phyloP scores from a whole-genome alignment of 2,329 filamentous ascomycete genomes.

The Coniochaeta sp. region DNA sequence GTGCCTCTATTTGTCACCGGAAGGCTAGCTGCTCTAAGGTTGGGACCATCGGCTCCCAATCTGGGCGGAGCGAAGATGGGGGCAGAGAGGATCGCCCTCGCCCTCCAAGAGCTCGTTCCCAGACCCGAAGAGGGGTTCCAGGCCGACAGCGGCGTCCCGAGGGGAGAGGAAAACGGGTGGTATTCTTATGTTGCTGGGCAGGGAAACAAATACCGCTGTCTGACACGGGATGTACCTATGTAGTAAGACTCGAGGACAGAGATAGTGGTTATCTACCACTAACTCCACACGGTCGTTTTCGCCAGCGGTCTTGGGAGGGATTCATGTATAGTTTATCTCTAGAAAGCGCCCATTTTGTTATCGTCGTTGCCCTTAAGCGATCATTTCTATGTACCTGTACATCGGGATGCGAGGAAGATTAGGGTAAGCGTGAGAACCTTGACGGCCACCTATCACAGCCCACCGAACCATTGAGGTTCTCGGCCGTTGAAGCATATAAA shows the following conservation, averaged over 20 bases:
- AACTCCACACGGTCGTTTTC: too few species aligned
- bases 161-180: not conserved
- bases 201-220: not conserved
- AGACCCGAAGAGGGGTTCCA: not conserved
- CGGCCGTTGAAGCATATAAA: not conserved
- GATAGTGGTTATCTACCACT: too few species aligned
- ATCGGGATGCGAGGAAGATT: not conserved
- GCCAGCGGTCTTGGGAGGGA: too few species aligned
- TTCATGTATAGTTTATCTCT: too few species aligned
- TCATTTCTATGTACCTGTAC: too few species aligned
- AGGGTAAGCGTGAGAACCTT: not conserved
- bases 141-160: not conserved
- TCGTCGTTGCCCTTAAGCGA: not conserved
- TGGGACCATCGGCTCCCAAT: conserved; percentile 68
- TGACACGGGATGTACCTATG: not conserved
- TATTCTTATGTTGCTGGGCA: not conserved
- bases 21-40: conserved; percentile 55
- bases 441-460: not conserved
- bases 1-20: conserved; percentile 68
- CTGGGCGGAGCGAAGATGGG: conserved; percentile 65
- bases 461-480: not conserved
- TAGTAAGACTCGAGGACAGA: too few species aligned
- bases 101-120: conserved; percentile 45
- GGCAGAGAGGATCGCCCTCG: conserved; percentile 67
- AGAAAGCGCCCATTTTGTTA: not conserved